Base-by-base conservation (phyloP, 148 eudicot species). In the Vaccinium vitisidaea region DNA sequence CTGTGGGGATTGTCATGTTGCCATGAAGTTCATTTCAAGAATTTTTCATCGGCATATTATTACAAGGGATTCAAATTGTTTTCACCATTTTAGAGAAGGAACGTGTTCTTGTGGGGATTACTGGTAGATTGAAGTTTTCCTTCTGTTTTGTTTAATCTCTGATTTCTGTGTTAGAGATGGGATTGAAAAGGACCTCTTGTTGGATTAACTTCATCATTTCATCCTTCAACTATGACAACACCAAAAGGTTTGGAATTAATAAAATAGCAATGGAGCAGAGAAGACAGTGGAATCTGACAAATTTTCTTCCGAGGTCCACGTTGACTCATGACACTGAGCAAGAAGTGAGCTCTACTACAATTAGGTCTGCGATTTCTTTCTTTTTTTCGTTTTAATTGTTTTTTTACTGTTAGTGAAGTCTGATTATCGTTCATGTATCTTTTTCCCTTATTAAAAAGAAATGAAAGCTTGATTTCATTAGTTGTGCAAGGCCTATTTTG, bases 1-100 rank as follows among this genome's bases (percentile, higher is more conserved):
- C 23, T 95, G 98, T 85, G 98, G 95, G 43, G 97, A 95, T 87
- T 95, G 97, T 82, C 98, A 95, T 84, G 80, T 80, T 80, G 94
- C 94, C n/a, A 94, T 92, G 95, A 92, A 91, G 70, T 88, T 86
- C 52, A 85, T 90, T 18, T 75, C 97, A 2, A 50, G 75, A 83
- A 90, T 89, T 67, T 94, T 63, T 82, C 18, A 46, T 50, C 82
- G 93, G 76, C 84, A 87, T 80, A 89, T 92, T 76, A 82, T 94
- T 56, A 83, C 92, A 49, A 87, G 93, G 86, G 97, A 94, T 87
- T 86, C 93, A 2, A 94, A 94, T 84, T 85, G 93, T 69, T 94
- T 94, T 85, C 97, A 92, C 83, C 94, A 91, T 88, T 92, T 94
- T 85, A 85, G 21, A 82, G 88, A 86, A 43, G 94, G 94, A n/a